These are phyloP conservation scores for Rhodotorula sphaerocarpa DNA, from an alignment of 768 basidiomycete species.

Conservation along the genomic window DNA sequence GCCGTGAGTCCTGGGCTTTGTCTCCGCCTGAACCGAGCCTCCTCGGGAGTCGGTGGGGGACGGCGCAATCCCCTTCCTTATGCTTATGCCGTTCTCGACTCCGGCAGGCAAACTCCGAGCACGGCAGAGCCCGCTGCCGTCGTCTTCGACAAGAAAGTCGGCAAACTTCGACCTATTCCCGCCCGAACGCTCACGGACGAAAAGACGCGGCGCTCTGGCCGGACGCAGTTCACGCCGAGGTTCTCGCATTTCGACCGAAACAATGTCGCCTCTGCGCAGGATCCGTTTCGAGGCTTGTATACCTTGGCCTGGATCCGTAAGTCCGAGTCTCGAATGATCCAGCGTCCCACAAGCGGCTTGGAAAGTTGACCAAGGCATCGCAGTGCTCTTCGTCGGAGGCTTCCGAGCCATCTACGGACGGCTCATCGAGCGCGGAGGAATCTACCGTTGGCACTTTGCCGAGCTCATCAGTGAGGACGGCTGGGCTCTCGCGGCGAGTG, in stretches of 20 bases:
- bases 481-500: constrained; percentile 69
- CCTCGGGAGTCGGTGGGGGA: too few relatives aligned
- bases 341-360: too few relatives aligned
- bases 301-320: constrained; percentile 67
- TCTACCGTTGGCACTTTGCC: constrained; percentile 65
- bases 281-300: constrained; percentile 71
- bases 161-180: background rate
- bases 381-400: constrained; percentile 63
- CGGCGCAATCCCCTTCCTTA: background rate
- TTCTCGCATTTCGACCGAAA: constrained; percentile 74
- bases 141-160: background rate
- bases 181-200: constrained; percentile 11
- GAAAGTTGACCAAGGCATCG: too few relatives aligned
- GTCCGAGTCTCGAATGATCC: too few relatives aligned
- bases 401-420: constrained; percentile 53
- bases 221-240: constrained; percentile 61
- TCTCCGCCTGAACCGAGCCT: too few relatives aligned
- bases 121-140: constrained; percentile 14
- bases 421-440: constrained; percentile 67
- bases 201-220: constrained; percentile 6
- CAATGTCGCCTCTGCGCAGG: constrained; percentile 63
- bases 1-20: too few relatives aligned
- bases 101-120: too few relatives aligned
- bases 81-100: too few relatives aligned
- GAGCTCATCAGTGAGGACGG: constrained; percentile 80